Evolutionary conservation across 1,139 yeast species (phyloP), one percentile per base, ranked within the genome.

Genomic region (Candida dubliniensis): DNA sequence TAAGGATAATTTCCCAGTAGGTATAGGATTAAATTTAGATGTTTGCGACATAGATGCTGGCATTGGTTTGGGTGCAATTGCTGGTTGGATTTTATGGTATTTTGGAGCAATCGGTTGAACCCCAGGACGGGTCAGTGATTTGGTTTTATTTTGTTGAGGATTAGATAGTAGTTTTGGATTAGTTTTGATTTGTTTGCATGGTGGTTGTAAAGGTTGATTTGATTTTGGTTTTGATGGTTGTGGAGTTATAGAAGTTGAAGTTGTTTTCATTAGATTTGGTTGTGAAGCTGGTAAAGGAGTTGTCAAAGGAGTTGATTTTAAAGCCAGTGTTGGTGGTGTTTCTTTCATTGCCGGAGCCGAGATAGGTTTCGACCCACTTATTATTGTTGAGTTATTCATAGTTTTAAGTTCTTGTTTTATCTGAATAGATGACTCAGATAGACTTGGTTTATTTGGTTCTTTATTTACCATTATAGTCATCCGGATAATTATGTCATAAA

Each of bases 61-160:
- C 26, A 58, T 49, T 18, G 69, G 70, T 47, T 64, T 64, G 1
- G 74, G 74, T n/a, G 74, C 74, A 12, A 68, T 66, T 4, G 74
- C 73, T 1, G 75, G 76, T 51, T 69, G 75, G 36, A 68, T 66
- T 51, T 69, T 71, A 38, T 70, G 60, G 47, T 67, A 68, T 52
- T 70, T 61, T 8, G 54, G 55, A 4, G 52, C 52, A 13, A 44
- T 42, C 15, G 49, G 43, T 24, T 36, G 41, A 18, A 41, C 45
- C 25, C 36, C 24, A 8, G 41, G 43, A 8, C 38, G 42, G 10
- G 32, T 13, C 4, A 26, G 41, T 30, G 38, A 42, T 27, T 36
- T 13, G 8, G 35, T 12, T 24, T 35, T 31, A 7, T 29, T 32
- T 35, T 10, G 33, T 15, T 10, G 18, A 25, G 24, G 40, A 36